Base-by-base conservation (phyloP, 768 basidiomycete genomes). In the Termitomyces sp. region DNA sequence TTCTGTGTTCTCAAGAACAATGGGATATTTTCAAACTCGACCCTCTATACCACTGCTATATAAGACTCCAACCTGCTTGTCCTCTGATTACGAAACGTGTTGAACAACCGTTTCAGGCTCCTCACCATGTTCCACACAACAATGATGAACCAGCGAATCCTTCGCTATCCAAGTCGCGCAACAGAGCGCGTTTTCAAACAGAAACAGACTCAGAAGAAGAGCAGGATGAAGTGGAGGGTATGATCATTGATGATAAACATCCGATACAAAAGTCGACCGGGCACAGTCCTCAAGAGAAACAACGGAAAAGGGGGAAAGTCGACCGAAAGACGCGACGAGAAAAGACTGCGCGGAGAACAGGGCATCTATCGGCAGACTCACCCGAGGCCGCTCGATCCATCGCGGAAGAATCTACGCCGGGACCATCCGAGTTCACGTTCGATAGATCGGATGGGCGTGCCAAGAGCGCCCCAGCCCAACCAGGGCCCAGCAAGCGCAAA, bases 21-120 rank as follows among this genome's bases (percentile, higher is more conserved):
- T 92, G 90, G 90, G 90, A 92, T 60, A 84, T 92, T 30, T 86
- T 91, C 72, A 92, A 91, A 66, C 77, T 92, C 8, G 90, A 92
- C 65, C 83, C 86, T 3, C 69, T 70, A n/a, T 92, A 92, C 62
- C 79, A 81, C 24, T 92, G 90, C 65, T 70, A 73, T 57, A 83
- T 90, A 9, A 78, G 72, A 33, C 67, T 68, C 35, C 70, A 72
- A 53, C 78, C 81, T 33, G 52, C 36, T 18, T 58, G 58, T 20
- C 58, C 58, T 9, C 26, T 58, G 13, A 58, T 58, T 7, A 49
- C 44, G 16, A 47, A 35, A 42, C 58, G 58, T 16, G 53, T 33
- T 3, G 53, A 58, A 26, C 26, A 33, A 36, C 26, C 35, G 12
- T 30, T 7, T 22, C 26, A 54, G 8, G 22, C 13, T 14, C 59